Conservation (phyloP, 2,329 filamentous ascomycete genomes). For the Colletotrichum trifolii region DNA sequence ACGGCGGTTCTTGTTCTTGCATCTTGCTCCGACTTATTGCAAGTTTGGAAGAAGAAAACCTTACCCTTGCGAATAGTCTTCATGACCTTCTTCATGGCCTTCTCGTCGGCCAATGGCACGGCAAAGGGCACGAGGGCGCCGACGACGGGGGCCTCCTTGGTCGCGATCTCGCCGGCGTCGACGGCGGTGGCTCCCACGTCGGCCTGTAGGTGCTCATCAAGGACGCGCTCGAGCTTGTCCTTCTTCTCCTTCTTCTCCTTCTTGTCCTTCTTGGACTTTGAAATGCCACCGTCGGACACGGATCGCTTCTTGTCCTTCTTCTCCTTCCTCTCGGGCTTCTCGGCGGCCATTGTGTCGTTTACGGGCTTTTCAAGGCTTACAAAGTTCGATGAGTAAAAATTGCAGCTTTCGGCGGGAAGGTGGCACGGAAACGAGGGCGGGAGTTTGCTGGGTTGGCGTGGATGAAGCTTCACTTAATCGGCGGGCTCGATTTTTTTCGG, state of each 20-base stretch:
- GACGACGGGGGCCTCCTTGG: slow-evolving; percentile 52
- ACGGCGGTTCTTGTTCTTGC: neutral
- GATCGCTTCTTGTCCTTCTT: slow-evolving; percentile 47
- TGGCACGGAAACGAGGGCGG: neutral
- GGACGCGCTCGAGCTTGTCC: slow-evolving; percentile 71
- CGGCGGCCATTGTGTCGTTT: slow-evolving; percentile 56
- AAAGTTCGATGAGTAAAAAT: too few species aligned
- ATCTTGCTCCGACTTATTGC: neutral
- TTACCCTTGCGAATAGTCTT: slow-evolving; percentile 68
- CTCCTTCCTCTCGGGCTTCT: slow-evolving; percentile 61
- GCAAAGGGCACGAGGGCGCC: slow-evolving; percentile 85
- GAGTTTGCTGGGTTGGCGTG: slow-evolving; percentile 1
- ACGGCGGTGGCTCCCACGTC: slow-evolving; percentile 59
- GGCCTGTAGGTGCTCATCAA: slow-evolving; percentile 74
- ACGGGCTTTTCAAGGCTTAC: neutral
- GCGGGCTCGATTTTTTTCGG: slow-evolving; percentile 24
- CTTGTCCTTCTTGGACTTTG: slow-evolving; percentile 66
- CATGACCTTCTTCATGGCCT: slow-evolving; percentile 73
- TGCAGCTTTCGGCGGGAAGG: neutral
- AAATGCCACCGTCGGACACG: slow-evolving; percentile 39
- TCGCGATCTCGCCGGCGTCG: slow-evolving; percentile 48
- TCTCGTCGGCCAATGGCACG: slow-evolving; percentile 82
- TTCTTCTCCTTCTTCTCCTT: slow-evolving; percentile 70
- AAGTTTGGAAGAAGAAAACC: slow-evolving; percentile 37
- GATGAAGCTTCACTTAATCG: slow-evolving; percentile 19